Evolutionary conservation across 148 eudicot genomes (phyloP).

Genomic region (Camellia sinensis): DNA sequence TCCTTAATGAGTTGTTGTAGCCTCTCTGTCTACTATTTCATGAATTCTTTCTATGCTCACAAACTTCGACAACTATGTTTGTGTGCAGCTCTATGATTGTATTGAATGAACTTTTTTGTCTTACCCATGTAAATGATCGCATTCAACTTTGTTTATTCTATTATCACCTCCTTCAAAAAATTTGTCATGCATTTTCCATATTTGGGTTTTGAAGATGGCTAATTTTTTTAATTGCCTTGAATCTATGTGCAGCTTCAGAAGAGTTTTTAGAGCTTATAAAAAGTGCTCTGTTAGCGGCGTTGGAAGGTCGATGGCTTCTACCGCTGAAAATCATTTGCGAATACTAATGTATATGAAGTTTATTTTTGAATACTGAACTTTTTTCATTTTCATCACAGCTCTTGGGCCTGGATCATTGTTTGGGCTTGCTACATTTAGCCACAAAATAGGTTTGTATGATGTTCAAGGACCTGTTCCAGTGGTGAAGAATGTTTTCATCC

Average conservation of each 20-base stretch:
- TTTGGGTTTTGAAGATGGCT: background rate
- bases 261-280: slow-evolving; percentile 93
- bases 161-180: background rate
- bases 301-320: slow-evolving; percentile 65
- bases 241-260: slow-evolving; percentile 70
- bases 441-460: slow-evolving; percentile 90
- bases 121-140: background rate
- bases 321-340: background rate
- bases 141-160: background rate
- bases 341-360: background rate
- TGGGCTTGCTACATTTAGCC: slow-evolving; percentile 93
- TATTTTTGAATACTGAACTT: background rate
- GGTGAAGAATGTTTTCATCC: slow-evolving; percentile 79
- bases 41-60: background rate
- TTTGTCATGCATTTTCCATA: background rate
- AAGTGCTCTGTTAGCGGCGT: slow-evolving; percentile 87
- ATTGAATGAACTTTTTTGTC: background rate
- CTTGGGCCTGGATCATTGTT: slow-evolving; percentile 88
- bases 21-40: background rate
- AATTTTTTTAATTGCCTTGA: slow-evolving; percentile 9
- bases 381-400: slow-evolving; percentile 41
- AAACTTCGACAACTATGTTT: background rate
- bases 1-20: background rate
- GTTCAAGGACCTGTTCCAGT: slow-evolving; percentile 97
- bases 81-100: background rate